Evolutionary conservation across 176 grass and related monocot species (phyloP).

Genomic region (Ensete glaucum): DNA sequence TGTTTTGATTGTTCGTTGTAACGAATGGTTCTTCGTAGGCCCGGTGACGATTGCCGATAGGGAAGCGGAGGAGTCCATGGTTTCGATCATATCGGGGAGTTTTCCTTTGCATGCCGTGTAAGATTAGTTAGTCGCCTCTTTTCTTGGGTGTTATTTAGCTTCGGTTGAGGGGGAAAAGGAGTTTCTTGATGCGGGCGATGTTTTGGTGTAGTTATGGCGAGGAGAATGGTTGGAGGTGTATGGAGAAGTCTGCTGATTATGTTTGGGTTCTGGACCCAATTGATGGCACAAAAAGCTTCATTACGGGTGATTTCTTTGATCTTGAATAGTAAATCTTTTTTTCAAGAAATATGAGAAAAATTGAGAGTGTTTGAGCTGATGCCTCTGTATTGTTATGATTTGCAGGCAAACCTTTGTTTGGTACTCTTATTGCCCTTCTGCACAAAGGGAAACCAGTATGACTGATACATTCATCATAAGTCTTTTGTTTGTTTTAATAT

Average conservation of each 20-base stretch:
- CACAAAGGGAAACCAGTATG: slow-evolving; percentile 77
- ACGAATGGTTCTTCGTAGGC: slow-evolving; percentile 28
- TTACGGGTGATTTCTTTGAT: slow-evolving; percentile 45
- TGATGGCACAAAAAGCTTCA: slow-evolving; percentile 92
- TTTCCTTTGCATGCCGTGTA: slow-evolving; percentile 79
- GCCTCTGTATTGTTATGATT: slow-evolving; percentile 18
- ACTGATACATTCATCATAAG: not conserved
- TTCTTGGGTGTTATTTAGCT: slow-evolving; percentile 1
- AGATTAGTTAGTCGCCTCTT: slow-evolving; percentile 15
- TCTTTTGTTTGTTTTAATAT: slow-evolving; percentile 14
- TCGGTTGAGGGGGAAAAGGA: not conserved
- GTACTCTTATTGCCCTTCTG: slow-evolving; percentile 73
- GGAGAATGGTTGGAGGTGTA: slow-evolving; percentile 80
- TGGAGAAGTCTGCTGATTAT: slow-evolving; percentile 53
- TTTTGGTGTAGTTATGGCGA: slow-evolving; percentile 59
- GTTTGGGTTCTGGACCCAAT: slow-evolving; percentile 93
- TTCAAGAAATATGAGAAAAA: not conserved
- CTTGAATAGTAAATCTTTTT: not conserved
- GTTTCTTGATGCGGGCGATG: not conserved
- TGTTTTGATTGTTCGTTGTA: not conserved
- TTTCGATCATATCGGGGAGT: slow-evolving; percentile 54
- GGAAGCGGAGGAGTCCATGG: slow-evolving; percentile 88
- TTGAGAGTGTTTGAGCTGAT: slow-evolving; percentile 1
- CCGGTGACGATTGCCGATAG: slow-evolving; percentile 86
- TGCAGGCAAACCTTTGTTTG: slow-evolving; percentile 82